Percentiles rank a stretch among this genome's conserved stretches.
These are phyloP conservation scores for Martensiomyces pterosporus DNA, from an alignment of 192 early-diverging fungal genomes.

Conservation along the genomic window DNA sequence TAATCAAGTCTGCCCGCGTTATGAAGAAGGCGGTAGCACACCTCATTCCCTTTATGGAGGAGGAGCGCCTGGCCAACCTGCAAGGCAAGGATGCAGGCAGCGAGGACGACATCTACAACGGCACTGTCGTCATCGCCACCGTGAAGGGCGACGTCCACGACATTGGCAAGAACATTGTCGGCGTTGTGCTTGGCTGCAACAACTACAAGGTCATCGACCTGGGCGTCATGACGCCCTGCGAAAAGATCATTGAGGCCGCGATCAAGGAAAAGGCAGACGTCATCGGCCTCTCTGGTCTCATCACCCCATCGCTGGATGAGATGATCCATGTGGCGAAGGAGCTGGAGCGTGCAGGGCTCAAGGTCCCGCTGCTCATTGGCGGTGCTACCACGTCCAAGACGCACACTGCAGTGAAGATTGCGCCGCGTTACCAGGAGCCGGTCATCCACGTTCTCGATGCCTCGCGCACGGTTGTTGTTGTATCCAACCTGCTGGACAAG, in stretches of 20 bases:
- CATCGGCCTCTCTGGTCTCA: constrained; percentile 90
- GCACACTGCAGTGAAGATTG: constrained; percentile 96
- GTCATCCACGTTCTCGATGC: constrained; percentile 89
- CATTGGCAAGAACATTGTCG: constrained; percentile 98
- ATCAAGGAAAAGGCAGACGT: constrained; percentile 87
- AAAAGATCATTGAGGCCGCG: constrained; percentile 86
- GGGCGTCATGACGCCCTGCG: constrained; percentile 93
- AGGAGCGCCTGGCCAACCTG: constrained; percentile 78
- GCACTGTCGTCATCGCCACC: constrained; percentile 88
- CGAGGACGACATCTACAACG: constrained; percentile 76
- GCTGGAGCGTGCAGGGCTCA: constrained; percentile 80
- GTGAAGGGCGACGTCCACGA: constrained; percentile 98
- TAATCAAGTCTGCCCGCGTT: constrained; percentile 93
- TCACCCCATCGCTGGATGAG: constrained; percentile 94
- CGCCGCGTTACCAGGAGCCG: constrained; percentile 77
- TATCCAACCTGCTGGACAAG: constrained; percentile 78
- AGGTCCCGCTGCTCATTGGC: constrained; percentile 88
- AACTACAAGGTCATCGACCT: constrained; percentile 93
- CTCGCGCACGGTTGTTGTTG: constrained; percentile 87
- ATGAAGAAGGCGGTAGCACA: constrained; percentile 99
- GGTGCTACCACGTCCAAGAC: constrained; percentile 95
- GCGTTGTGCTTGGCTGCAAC: constrained; percentile 96
- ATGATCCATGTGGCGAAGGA: constrained; percentile 97
- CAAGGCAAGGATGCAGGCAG: constrained; percentile 49
- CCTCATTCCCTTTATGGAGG: constrained; percentile 90